Conservation (phyloP, 352 stramenopile genomes). For the Pythium pyrilobum region DNA sequence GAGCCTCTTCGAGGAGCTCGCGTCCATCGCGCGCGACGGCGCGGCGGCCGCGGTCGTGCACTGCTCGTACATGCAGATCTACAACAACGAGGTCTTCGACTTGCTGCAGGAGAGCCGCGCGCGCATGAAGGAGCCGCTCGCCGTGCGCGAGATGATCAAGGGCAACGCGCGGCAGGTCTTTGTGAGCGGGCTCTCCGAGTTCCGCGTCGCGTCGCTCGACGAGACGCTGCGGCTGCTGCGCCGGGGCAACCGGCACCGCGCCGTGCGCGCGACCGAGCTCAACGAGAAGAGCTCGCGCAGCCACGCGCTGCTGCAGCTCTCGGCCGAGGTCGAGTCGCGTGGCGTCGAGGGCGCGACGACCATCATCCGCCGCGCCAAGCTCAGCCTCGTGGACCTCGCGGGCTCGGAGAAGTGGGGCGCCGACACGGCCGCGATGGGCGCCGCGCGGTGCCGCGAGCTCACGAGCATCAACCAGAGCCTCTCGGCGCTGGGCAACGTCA, state of each 20-base stretch:
- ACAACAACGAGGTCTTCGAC: slow-evolving; percentile 84
- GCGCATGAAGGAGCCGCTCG: slow-evolving; percentile 44
- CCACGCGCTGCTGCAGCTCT: slow-evolving; percentile 83
- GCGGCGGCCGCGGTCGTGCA: slow-evolving; percentile 62
- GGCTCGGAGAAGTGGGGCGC: slow-evolving; percentile 91
- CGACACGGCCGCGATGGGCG: slow-evolving; percentile 55
- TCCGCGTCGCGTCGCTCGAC: slow-evolving; percentile 70
- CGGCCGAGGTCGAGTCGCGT: slow-evolving; percentile 71
- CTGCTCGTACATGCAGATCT: slow-evolving; percentile 91
- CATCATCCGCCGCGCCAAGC: slow-evolving; percentile 73
- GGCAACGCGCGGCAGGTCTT: slow-evolving; percentile 83
- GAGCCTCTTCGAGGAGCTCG: slow-evolving; percentile 76
- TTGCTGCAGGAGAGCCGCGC: slow-evolving; percentile 61
- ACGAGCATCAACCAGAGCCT: slow-evolving; percentile 92
- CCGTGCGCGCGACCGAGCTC: slow-evolving; percentile 81
- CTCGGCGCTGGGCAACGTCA: slow-evolving; percentile 87
- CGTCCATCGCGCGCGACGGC: slow-evolving; percentile 37
- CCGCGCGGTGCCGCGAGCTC: slow-evolving; percentile 78
- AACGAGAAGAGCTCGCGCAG: slow-evolving; percentile 87
- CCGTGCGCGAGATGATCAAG: slow-evolving; percentile 66
- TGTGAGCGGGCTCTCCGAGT: slow-evolving; percentile 88
- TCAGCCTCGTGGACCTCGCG: slow-evolving; percentile 91
- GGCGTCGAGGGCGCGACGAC: slow-evolving; percentile 57
- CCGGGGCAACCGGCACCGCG: slow-evolving; percentile 76
- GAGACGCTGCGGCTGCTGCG: slow-evolving; percentile 80